phyloP scores from a whole-genome alignment of 352 stramenopile species.

The Pythium coloratum region DNA sequence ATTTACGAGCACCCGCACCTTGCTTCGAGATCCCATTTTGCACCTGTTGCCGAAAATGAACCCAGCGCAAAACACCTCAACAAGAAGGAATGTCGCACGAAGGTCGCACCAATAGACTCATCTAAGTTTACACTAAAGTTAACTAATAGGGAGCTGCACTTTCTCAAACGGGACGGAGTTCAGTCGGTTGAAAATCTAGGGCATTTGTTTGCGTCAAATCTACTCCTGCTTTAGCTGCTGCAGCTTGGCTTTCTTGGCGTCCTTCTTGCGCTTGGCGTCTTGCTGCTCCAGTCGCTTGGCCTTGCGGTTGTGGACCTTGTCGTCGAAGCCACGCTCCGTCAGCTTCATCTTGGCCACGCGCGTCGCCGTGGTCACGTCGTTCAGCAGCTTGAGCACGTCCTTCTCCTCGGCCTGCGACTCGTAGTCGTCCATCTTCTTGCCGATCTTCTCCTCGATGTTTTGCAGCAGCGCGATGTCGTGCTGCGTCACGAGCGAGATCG shows the following conservation, averaged over 20 bases:
- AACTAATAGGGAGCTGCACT: background rate
- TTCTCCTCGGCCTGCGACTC: slow-evolving; percentile 81
- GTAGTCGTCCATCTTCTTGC: slow-evolving; percentile 92
- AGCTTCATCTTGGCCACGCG: slow-evolving; percentile 93
- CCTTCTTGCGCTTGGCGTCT: slow-evolving; percentile 31
- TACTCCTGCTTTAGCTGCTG: background rate
- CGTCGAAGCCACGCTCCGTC: slow-evolving; percentile 86
- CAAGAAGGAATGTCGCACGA: slow-evolving; percentile 27
- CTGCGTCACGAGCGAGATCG: slow-evolving; percentile 95
- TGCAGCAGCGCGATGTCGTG: slow-evolving; percentile 94
- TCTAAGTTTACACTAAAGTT: slow-evolving; percentile 3
- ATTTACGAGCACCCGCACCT: slow-evolving; percentile 11
- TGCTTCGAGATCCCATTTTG: slow-evolving; percentile 27
- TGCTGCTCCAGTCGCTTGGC: slow-evolving; percentile 65
- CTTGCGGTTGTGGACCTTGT: slow-evolving; percentile 78
- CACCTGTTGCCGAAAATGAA: slow-evolving; percentile 3
- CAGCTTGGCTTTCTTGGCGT: slow-evolving; percentile 19
- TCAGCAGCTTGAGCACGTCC: slow-evolving; percentile 94
- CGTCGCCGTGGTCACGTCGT: slow-evolving; percentile 93
- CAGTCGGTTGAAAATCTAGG: too few species aligned
- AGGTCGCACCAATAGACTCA: slow-evolving; percentile 15
- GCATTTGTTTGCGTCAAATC: background rate
- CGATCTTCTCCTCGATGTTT: slow-evolving; percentile 92
- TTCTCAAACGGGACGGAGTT: too few species aligned
- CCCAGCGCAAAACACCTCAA: background rate